phyloP scores from a whole-genome alignment of 208 protist genomes.

The Trypanosoma scelopori region DNA sequence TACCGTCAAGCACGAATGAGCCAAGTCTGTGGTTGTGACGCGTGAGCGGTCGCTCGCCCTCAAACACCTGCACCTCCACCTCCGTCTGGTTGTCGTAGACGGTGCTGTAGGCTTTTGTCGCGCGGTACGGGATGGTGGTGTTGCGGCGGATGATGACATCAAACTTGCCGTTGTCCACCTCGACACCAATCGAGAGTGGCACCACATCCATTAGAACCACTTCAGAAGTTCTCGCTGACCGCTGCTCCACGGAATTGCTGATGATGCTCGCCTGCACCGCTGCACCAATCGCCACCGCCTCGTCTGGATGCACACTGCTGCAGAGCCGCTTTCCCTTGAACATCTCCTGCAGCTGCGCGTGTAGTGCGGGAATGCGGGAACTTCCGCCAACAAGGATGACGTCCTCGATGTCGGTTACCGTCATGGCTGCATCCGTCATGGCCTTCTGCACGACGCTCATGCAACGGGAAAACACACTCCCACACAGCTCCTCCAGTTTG shows the following conservation, averaged over 20 bases:
- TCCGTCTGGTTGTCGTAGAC: conserved; percentile 97
- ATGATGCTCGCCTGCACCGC: conserved; percentile 98
- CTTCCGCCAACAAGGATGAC: conserved; percentile 96
- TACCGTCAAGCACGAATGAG: conserved; percentile 89
- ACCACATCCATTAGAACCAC: conserved; percentile 96
- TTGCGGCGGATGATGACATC: conserved; percentile 89
- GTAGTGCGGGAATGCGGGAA: conserved; percentile 97
- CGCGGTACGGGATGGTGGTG: conserved; percentile 85
- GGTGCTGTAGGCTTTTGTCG: conserved; percentile 96
- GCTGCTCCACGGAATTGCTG: conserved; percentile 65
- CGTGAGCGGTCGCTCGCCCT: conserved; percentile 98
- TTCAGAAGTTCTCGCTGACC: conserved; percentile 79
- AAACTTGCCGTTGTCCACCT: conserved; percentile 95
- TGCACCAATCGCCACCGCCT: conserved; percentile 99
- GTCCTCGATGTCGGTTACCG: conserved; percentile 79
- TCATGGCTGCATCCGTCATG: conserved; percentile 88
- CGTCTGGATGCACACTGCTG: conserved; percentile 95
- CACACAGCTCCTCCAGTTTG: conserved; percentile 97
- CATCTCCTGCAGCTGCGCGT: conserved; percentile 67
- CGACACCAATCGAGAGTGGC: conserved; percentile 96
- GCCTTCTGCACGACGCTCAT: conserved; percentile 83
- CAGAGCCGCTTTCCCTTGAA: conserved; percentile 88
- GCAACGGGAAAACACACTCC: conserved; percentile 71
- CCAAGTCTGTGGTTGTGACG: conserved; percentile 99
- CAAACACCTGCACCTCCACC: conserved; percentile 99